Base-by-base conservation (phyloP, 371 early-diverging fungal genomes). In the Mucor lusitanicus region DNA sequence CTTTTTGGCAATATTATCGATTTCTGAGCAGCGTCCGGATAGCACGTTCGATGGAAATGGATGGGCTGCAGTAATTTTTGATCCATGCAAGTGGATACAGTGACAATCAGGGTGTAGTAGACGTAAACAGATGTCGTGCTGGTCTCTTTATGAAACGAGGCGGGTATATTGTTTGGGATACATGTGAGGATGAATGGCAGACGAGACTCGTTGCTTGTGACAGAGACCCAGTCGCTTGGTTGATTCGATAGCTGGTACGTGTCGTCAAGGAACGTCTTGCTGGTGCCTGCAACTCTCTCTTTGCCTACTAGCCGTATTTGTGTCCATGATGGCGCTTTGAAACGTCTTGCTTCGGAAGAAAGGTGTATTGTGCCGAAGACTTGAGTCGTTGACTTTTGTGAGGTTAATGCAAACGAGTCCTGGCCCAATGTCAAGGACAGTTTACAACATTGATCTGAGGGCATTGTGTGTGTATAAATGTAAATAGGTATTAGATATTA, bases 301-400 rank as follows among this genome's bases (percentile, higher is more conserved):
- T 42, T 64, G 2, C 68, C 72, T 4, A 67, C n/a, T 12, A 72
- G 25, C 17, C 40, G 68, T n/a, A 61, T 33, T 27, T 50, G 61
- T 15, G 60, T 64, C 68, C 61, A 64, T 15, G 50, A 27, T 28
- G 64, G 72, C 46, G 53, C 46, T 13, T 21, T 57, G 55, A 64
- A 56, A 56, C 56, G 13, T 39, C 6, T 17, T 6, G 35, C 13
- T 25, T 55, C 44, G 37, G 67, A 67, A 28, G 59, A 21, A 17
- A 66, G 35, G 27, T 62, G 39, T 23, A 68, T 48, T 21, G 37
- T 28, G 7, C 68, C 68, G 9, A 32, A 32, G 1, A 61, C 40
- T 17, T 48, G 8, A 5, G 57, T 48, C 3, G 42, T 55, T 44
- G 67, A 13, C 12, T 56, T 42, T 42, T 17, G 58, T 59, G 53